These are phyloP conservation scores for Bryum argenteum DNA, from an alignment of 225 moss, liverwort and hornwort genomes.

Conservation along the genomic window DNA sequence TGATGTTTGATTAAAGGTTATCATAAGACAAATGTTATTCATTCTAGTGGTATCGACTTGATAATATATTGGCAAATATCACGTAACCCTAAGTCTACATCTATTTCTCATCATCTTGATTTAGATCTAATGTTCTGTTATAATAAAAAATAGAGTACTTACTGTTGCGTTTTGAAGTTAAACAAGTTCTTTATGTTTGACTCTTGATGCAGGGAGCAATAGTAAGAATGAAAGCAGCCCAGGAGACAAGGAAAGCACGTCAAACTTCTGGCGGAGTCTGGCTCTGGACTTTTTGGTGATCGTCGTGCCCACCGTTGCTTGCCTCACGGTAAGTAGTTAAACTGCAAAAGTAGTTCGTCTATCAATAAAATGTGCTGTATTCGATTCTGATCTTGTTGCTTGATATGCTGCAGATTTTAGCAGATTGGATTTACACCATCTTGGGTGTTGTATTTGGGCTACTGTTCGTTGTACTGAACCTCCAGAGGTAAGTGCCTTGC, in stretches of 20 bases:
- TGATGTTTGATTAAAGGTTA: neutral
- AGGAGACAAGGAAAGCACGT: slow-evolving; percentile 5
- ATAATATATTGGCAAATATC: neutral
- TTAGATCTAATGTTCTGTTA: neutral
- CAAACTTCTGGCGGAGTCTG: slow-evolving; percentile 42
- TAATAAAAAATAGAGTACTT: neutral
- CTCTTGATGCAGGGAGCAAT: slow-evolving; percentile 18
- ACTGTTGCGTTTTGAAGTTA: neutral
- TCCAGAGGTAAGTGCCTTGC: slow-evolving; percentile 43
- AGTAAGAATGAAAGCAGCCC: slow-evolving; percentile 20
- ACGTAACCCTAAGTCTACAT: neutral
- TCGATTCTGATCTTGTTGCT: slow-evolving; percentile 23
- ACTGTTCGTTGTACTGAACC: slow-evolving; percentile 33
- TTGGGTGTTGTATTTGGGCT: slow-evolving; percentile 48
- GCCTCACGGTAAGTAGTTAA: slow-evolving; percentile 66
- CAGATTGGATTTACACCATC: slow-evolving; percentile 69
- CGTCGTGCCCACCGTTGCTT: slow-evolving; percentile 65
- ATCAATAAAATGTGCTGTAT: neutral
- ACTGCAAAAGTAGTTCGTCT: neutral
- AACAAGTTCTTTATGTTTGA: neutral
- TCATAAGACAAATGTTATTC: too few species aligned
- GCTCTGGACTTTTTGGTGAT: slow-evolving; percentile 66
- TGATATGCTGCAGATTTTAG: slow-evolving; percentile 65
- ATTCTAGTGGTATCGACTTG: neutral
- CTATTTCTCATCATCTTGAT: too few species aligned